Evolutionary conservation across 306 rosid genomes (phyloP), one percentile per base, ranked within the genome.

Genomic region (Quercus wislizeni): DNA sequence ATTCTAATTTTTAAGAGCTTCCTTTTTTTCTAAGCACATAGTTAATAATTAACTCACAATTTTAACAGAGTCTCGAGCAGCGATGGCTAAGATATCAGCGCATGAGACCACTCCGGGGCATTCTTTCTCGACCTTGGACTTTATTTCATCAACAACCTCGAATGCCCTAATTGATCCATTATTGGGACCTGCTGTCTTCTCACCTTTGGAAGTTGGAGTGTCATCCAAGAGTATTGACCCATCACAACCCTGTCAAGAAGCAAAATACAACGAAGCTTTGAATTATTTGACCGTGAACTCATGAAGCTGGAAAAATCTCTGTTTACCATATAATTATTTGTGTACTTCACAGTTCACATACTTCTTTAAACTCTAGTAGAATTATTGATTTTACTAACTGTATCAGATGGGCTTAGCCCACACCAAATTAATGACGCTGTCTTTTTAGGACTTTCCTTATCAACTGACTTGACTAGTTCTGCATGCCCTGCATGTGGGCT

Each of bases 101-200:
- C 98, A 94, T 0, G 97, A 92, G 19, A 92, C 98, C 0, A 90
- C 88, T 51, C 94, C 81, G 0, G 92, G 97, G 28, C 98, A 94
- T 19, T 6, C 17, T 51, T 74, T 55, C 71, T 94, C 94, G 2
- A 92, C 83, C 54, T 79, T 33, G 2, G 89, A 79, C 76, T 94
- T 94, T 0, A 94, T 89, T 15, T 55, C 78, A 71, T 92, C 92
- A 61, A 94, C 80, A 5, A 90, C 90, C 6, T 88, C 82, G 46
- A 77, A 94, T 10, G 94, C 96, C 61, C 98, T 89, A 8, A 78
- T 6, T 0, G 98, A 94, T 58, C 80, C 75, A 10, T 58, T 78
- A 59, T 94, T 94, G 0, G 98, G 87, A 25, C 43, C 57, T 8
- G 98, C 98, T 1, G 91, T 92, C 49, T 94, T 90, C 82, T 94